Base-by-base conservation (phyloP, 192 early-diverging fungal genomes). In the Phycomyces nitens region DNA sequence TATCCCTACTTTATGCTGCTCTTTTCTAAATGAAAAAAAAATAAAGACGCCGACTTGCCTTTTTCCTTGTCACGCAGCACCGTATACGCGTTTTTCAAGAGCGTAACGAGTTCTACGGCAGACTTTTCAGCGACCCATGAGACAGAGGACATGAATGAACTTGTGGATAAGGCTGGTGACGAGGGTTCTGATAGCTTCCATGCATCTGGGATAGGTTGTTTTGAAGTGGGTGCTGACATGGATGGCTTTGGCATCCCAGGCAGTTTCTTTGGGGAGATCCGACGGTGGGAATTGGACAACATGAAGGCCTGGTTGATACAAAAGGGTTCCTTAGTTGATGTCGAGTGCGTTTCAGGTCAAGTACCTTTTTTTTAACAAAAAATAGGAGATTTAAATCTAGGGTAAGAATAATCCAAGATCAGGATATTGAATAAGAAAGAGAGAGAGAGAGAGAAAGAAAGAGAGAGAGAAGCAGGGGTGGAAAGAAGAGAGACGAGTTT, bases 51-150 rank as follows among this genome's bases (percentile, higher is more conserved):
- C 5, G 23, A 26, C 23, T 41, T 68, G 74, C 76, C 73, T 63
- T 63, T 74, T 60, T 77, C 76, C 64, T 71, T 74, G 21, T 77
- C 75, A 22, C 44, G 58, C 39, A 77, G 34, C 20, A 53, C 23
- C 12, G 52, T 61, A 63, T 73, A 73, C 15, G 75, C 72, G 50
- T 70, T 66, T 54, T 74, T 73, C 22, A 77, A 52, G 16, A 74
- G 44, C 1, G 39, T 27, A 3, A 63, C 69, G 22, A 77, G 54
- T 53, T 77, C 76, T 18, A 66, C 56, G 4, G 69, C 61, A 34
- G 76, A 71, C 53, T 65, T 73, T 44, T 70, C 73, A 15, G 56
- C 60, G 20, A 65, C 42, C 61, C 69, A 70, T 38, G 76, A 70
- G 21, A 65, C 56, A 4, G 75, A 77, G 14, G 70, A 72, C 15